Evolutionary conservation across 495 filamentous ascomycete genomes (phyloP).

Genomic region (Aspergillus nanangensis): DNA sequence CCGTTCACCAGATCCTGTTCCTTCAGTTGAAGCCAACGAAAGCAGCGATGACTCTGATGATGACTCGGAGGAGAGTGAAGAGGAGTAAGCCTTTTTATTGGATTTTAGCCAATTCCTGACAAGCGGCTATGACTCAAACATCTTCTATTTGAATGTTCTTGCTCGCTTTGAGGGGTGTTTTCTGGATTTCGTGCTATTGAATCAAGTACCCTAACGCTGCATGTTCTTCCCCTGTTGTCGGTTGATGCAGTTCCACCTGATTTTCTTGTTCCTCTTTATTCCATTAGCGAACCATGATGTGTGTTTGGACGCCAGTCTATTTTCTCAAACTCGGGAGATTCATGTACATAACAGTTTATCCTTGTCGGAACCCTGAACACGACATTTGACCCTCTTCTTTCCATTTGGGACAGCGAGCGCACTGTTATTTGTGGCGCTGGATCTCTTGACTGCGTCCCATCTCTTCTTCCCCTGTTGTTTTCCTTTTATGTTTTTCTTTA

Average conservation of each 20-base stretch:
- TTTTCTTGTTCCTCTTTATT: constrained; percentile 4
- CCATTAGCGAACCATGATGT: constrained; percentile 8
- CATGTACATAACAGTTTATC: constrained; percentile 11
- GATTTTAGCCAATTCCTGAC: no score
- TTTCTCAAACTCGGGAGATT: constrained; percentile 2
- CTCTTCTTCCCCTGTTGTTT: neutral
- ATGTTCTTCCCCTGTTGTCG: no score
- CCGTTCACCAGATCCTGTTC: constrained; percentile 36
- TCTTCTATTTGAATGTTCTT: no score
- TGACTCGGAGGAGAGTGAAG: constrained; percentile 52
- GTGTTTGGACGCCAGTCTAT: constrained; percentile 7
- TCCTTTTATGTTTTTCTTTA: neutral
- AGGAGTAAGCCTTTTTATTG: no score
- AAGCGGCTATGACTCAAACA: no score
- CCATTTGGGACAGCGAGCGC: neutral
- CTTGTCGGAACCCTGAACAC: neutral
- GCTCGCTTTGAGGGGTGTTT: no score
- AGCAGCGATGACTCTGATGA: constrained; percentile 49
- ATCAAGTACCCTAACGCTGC: no score
- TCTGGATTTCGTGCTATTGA: neutral
- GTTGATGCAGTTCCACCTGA: no score
- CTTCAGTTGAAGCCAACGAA: constrained; percentile 43
- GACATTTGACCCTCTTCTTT: constrained; percentile 1
- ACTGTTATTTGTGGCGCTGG: no score
- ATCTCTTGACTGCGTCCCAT: no score